These are phyloP conservation scores for Oropetium thomaeum DNA, from an alignment of 176 grass and related monocot genomes.

Conservation along the genomic window DNA sequence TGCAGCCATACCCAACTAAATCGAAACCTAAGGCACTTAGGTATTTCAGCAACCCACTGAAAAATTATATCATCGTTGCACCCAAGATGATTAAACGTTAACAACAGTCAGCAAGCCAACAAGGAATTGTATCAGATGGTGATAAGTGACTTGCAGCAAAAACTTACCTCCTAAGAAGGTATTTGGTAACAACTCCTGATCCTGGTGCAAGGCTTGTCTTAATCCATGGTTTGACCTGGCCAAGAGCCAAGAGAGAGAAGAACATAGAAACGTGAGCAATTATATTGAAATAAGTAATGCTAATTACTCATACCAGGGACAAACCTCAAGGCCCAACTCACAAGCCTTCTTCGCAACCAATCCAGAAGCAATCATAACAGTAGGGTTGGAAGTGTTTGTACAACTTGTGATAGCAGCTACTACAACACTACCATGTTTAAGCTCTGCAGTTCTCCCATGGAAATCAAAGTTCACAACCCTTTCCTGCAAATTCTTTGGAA, in stretches of 20 bases:
- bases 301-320: neutral
- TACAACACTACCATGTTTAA: constrained; percentile 65
- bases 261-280: neutral
- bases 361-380: constrained; percentile 56
- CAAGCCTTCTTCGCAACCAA: constrained; percentile 67
- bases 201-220: constrained; percentile 70
- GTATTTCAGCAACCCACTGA: constrained; percentile 56
- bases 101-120: neutral
- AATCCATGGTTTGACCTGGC: constrained; percentile 68
- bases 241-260: neutral
- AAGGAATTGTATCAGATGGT: neutral
- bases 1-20: constrained; percentile 33
- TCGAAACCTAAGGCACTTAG: constrained; percentile 55
- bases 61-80: neutral
- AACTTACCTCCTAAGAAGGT: neutral
- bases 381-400: constrained; percentile 68
- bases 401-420: constrained; percentile 66
- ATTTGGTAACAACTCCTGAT: constrained; percentile 37
- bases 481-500: constrained; percentile 57
- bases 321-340: constrained; percentile 46
- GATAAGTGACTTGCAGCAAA: neutral
- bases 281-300: neutral
- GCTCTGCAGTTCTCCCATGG: constrained; percentile 39
- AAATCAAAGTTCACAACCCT: constrained; percentile 70
- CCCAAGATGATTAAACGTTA: neutral